Conservation (phyloP, 2,329 filamentous ascomycete species). For the Xylariales sp. region DNA sequence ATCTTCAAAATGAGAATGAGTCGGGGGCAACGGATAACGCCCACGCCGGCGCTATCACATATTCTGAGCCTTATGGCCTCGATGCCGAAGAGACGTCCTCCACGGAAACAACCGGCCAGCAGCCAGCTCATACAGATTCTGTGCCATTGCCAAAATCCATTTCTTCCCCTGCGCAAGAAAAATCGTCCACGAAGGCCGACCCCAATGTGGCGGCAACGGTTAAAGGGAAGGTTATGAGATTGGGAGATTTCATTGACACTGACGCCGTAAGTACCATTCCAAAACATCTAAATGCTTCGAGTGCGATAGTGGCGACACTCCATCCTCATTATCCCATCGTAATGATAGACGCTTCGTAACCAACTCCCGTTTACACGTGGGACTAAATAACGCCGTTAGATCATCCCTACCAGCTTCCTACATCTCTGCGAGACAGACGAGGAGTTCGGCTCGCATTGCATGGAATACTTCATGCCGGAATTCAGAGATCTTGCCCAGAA, state of each 20-base stretch:
- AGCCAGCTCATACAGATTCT: neutral
- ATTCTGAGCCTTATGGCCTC: slow-evolving; percentile 18
- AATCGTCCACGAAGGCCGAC: neutral
- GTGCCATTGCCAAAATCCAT: neutral
- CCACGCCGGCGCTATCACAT: neutral
- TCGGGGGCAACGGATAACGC: neutral
- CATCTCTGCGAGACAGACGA: slow-evolving; percentile 26
- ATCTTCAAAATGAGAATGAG: slow-evolving; percentile 21
- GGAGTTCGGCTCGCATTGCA: slow-evolving; percentile 25
- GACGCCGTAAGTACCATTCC: slow-evolving; percentile 49
- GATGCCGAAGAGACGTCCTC: slow-evolving; percentile 4
- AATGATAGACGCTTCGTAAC: neutral
- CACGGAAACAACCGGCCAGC: neutral
- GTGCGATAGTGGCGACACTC: neutral
- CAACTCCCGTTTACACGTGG: neutral
- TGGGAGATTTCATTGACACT: slow-evolving; percentile 61
- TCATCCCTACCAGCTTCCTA: slow-evolving; percentile 25
- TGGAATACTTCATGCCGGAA: slow-evolving; percentile 28
- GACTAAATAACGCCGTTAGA: slow-evolving; percentile 8
- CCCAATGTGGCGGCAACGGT: slow-evolving; percentile 39
- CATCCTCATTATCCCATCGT: neutral
- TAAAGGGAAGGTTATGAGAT: slow-evolving; percentile 52
- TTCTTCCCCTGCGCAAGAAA: neutral
- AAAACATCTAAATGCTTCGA: slow-evolving; percentile 29
- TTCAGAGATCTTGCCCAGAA: slow-evolving; percentile 33